Evolutionary conservation across 2,329 filamentous ascomycete genomes (phyloP).

Genomic region (Huntiella bhutanensis): DNA sequence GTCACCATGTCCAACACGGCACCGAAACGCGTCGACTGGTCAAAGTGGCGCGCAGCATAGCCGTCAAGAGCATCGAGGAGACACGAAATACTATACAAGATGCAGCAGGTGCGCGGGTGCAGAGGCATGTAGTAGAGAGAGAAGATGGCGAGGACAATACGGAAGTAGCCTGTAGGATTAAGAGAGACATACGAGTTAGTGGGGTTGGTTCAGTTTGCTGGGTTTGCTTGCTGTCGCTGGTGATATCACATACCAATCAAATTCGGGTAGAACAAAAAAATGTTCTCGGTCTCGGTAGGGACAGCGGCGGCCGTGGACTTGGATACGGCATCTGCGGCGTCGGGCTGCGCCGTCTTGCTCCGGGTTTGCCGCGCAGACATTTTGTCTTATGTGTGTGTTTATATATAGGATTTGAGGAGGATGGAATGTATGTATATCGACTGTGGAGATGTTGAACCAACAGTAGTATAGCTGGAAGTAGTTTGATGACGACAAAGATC

Average conservation of each 20-base stretch:
- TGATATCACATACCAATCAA: conserved; percentile 44
- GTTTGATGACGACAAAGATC: too few relatives aligned
- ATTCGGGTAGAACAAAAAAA: conserved; percentile 68
- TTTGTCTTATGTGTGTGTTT: not conserved
- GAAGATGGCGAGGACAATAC: conserved; percentile 65
- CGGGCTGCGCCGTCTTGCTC: conserved; percentile 13
- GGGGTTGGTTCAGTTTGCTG: too few relatives aligned
- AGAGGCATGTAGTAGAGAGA: conserved; percentile 99
- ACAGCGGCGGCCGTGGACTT: conserved; percentile 19
- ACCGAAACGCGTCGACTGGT: conserved; percentile 89
- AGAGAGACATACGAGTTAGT: not conserved
- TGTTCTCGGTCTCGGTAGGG: conserved; percentile 48
- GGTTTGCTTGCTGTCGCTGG: too few relatives aligned
- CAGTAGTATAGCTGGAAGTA: too few relatives aligned
- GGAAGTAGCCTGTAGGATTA: conserved; percentile 42
- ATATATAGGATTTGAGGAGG: not conserved
- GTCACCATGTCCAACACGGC: conserved; percentile 98
- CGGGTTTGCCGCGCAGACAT: conserved; percentile 13
- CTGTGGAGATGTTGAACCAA: too few relatives aligned
- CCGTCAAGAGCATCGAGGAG: conserved; percentile 90
- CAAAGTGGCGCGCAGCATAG: conserved; percentile 58
- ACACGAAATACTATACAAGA: conserved; percentile 85
- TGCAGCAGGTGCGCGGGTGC: conserved; percentile 84
- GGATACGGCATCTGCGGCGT: conserved; percentile 7
- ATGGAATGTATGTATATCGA: too few relatives aligned